Base-by-base conservation (phyloP, 805 yeast genomes). In the Priceomyces haplophilus region DNA sequence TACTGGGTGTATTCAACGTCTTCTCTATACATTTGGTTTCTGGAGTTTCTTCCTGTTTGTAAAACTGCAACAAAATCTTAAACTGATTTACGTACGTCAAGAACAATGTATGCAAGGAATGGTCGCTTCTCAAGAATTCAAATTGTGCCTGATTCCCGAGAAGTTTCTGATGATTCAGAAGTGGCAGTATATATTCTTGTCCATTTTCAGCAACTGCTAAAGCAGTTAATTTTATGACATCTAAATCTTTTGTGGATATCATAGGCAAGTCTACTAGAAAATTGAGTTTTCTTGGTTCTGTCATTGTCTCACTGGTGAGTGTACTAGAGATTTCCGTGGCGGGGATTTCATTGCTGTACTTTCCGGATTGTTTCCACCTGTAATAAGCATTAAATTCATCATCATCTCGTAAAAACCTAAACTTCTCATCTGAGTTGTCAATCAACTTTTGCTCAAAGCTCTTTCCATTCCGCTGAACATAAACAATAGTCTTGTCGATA, bases 151-250 rank as follows among this genome's bases (percentile, higher is more conserved):
- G 60, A 32, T 72, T 63, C 0, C 65, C 66, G 27, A 56, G 54
- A 17, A 58, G 54, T 31, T 57, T 61, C 48, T 68, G 59, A 25
- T 83, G 70, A 2, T 62, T 56, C 2, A 61, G 55, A 16, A 76
- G 50, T 19, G 44, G 45, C 2, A 50, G 40, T n/a, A 49, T 58
- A 42, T 76, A 75, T 10, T 54, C 57, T 1, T 64, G 62, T 1
- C 87, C 87, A 54, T 86, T 81, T 13, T 69, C 57, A 1, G 88
- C 86, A 1, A 78, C 78, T 52, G 76, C 80, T 41, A 79, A 71
- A 0, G 97, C 97, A 1, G 90, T 79, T 2, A 80, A 54, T 56
- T 86, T 85, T 34, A 91, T 74, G 8, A 85, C 69, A 20, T 83
- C 84, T 20, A 85, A 62, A 58, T 89, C 96, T 23, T 73, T 65